Evolutionary conservation across 352 stramenopile species (phyloP), one percentile per base, ranked within the genome.

Genomic region (Phytophthora aleatoria): DNA sequence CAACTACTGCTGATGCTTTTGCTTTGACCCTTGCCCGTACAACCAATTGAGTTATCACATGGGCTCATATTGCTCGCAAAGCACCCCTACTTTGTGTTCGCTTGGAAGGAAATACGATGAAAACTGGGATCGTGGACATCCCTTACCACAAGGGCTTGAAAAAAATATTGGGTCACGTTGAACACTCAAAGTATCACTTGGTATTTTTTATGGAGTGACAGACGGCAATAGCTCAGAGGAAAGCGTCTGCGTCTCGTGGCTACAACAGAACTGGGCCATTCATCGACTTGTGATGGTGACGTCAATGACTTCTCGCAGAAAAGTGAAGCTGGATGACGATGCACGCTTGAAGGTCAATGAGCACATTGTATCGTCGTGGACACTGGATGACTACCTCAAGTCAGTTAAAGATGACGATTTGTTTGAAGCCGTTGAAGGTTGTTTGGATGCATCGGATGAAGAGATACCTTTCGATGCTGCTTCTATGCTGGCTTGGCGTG

Each of bases 381-480:
- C 31, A 20, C n/a, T 57, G 39, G 39, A 48, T 28, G 41, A 59
- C 51, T 65, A 59, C 13, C 12, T 53, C 3, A 33, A 47, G 8
- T 39, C 48, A 53, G 39, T 65, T 8, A 28, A 59, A 54, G 35
- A 50, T 15, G 58, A 47, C 11, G 10, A 58, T 10, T 30, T 59
- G 1, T 59, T 65, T 39, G 15, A 20, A 38, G 33, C 33, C 33
- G 33, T 38, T 38, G 33, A 12, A 38, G 33, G 33, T 38, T 38
- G 12, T 38, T 44, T 65, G 48, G 48, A 58, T 51, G 5, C 57
- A 31, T 57, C 57, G 6, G 36, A 43, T 43, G 26, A 55, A 35
- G 20, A 27, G 3, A 52, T 27, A 44, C 20, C 56, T 15, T 9
- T 20, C 31, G 55, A 47, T 48, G 35, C 9, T 24, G 26, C 45